Evolutionary conservation across 2,329 filamentous ascomycete species (phyloP).

Genomic region (Mariannaea elegans): DNA sequence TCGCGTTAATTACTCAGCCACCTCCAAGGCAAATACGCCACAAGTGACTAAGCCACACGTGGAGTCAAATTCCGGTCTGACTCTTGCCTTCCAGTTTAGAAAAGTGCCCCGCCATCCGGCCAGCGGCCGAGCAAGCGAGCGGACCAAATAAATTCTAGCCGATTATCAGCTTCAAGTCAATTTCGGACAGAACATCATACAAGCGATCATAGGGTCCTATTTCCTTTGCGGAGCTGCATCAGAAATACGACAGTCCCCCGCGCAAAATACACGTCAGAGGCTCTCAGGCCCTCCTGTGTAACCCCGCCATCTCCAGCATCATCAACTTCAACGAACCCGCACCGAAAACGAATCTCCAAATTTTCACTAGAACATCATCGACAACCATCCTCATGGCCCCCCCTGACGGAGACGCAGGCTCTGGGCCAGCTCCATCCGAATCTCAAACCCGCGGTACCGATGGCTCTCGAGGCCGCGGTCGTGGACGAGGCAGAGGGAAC

Average conservation of each 20-base stretch:
- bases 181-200: slow-evolving; percentile 1
- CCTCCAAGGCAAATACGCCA: background rate
- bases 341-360: background rate
- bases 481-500: slow-evolving; percentile 53
- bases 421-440: slow-evolving; percentile 29
- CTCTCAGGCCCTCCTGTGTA: no score
- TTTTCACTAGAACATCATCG: background rate
- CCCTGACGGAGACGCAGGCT: slow-evolving; percentile 24
- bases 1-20: background rate
- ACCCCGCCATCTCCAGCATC: background rate
- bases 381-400: slow-evolving; percentile 27
- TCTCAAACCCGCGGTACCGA: slow-evolving; percentile 32
- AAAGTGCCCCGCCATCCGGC: slow-evolving; percentile 37
- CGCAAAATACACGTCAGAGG: no score
- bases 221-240: no score
- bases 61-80: background rate
- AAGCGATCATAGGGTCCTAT: no score
- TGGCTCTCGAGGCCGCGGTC: slow-evolving; percentile 49
- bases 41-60: no score
- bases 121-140: background rate
- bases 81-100: background rate
- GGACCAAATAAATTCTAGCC: slow-evolving; percentile 38
- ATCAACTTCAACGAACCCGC: background rate
- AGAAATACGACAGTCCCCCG: background rate
- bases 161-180: background rate